Evolutionary conservation across 768 basidiomycete species (phyloP).

Genomic region (Paxillus involutus): DNA sequence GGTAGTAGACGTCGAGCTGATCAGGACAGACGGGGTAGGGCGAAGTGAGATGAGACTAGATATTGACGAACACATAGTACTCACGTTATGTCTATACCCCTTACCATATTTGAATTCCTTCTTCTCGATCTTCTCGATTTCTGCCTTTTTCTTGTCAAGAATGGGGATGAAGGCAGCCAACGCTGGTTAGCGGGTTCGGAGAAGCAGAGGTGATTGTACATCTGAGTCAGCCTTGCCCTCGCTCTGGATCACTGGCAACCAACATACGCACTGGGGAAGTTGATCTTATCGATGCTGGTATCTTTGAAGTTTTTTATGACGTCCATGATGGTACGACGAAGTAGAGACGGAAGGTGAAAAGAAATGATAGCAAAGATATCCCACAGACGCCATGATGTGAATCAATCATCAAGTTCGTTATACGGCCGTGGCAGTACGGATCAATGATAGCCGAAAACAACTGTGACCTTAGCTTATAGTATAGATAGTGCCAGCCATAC

Average conservation of each 20-base stretch:
- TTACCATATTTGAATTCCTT: slow-evolving; percentile 59
- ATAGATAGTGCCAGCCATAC: too few species aligned
- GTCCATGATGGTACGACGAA: slow-evolving; percentile 31
- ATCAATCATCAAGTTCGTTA: too few species aligned
- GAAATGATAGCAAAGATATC: background rate
- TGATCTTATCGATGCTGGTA: slow-evolving; percentile 31
- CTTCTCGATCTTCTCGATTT: slow-evolving; percentile 47
- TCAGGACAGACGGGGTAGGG: background rate
- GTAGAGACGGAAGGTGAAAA: too few species aligned
- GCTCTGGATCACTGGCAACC: slow-evolving; percentile 1
- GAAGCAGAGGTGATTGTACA: too few species aligned
- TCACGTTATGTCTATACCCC: slow-evolving; percentile 39
- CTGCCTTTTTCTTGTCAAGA: slow-evolving; percentile 44
- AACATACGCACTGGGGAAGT: slow-evolving; percentile 33
- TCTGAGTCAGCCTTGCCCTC: background rate
- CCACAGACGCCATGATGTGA: background rate
- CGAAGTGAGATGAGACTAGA: background rate
- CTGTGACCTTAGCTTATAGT: too few species aligned
- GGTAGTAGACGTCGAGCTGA: slow-evolving; percentile 72
- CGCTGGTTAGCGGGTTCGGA: slow-evolving; percentile 34
- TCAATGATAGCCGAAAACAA: too few species aligned
- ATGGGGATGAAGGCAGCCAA: slow-evolving; percentile 48
- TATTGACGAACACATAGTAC: background rate
- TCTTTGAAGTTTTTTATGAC: slow-evolving; percentile 30
- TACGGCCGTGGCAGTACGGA: too few species aligned